Evolutionary conservation across 306 rosid species (phyloP), one percentile per base, ranked within the genome.

Genomic region (Cercis canadensis): DNA sequence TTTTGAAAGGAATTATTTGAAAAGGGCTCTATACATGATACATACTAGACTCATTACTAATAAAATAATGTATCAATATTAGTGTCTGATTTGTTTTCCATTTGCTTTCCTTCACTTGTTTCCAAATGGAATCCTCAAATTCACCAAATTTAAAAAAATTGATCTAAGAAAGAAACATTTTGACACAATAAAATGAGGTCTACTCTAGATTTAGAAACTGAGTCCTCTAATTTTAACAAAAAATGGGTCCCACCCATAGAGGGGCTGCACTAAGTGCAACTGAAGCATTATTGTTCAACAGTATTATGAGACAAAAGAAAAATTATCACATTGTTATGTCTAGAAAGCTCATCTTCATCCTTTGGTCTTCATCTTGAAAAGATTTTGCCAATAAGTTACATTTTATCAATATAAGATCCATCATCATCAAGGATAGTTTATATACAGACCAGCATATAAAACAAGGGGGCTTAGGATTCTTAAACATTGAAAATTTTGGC

Each of bases 201-300:
- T n/a, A 46, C 52, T 46, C 52, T 46, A n/a, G 11, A 46, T 46
- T 63, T 29, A 63, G 55, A 44, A 63, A 29, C 43, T 14, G 11
- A 29, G 29, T 41, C 36, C 32, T 14, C 7, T 6, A 13, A 7
- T 7, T 18, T 63, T 44, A 63, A 45, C 55, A 16, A 24, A 14
- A 44, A 15, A 49, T 0, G 24, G 24, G 21, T 40, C 15, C n/a
- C n/a, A 13, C 39, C 34, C 40, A 14, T 18, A 40, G 7, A 18
- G 37, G 19, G 67, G 17, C 7, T 14, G n/a, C 21, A 19, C 14
- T 17, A 41, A 62, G 39, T 18, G 12, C 39, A 9, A 44, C 14
- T 24, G 55, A 44, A 44, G 69, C 55, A 24, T 63, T 4, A 7
- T 12, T 45, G 8, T 29, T 41, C 13, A 32, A 24, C 24, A 14